Evolutionary conservation across 2,329 filamentous ascomycete species (phyloP).

Genomic region (Aureobasidium namibiae): DNA sequence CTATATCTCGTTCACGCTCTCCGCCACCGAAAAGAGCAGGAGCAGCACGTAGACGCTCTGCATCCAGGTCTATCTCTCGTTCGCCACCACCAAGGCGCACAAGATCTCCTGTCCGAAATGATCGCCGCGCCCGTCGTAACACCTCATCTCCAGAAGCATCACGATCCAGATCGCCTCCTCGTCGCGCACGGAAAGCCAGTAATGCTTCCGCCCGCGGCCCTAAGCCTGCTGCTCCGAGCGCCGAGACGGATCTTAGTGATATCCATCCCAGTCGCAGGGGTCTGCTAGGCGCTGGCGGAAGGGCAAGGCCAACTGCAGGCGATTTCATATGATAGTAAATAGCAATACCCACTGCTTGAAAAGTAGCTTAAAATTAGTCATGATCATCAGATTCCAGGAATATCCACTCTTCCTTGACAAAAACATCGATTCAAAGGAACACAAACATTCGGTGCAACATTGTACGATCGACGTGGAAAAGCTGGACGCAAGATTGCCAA

Average conservation of each 20-base stretch:
- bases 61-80: constrained; percentile 11
- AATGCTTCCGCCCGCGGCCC: constrained; percentile 1
- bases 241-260: constrained; percentile 23
- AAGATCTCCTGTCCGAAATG: constrained; percentile 2
- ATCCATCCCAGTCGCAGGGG: constrained; percentile 29
- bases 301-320: constrained; percentile 13
- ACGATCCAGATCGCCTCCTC: constrained; percentile 10
- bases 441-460: background rate
- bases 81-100: constrained; percentile 15
- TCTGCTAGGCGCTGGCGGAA: constrained; percentile 20
- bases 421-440: background rate
- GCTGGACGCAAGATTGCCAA: background rate
- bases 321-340: constrained; percentile 11
- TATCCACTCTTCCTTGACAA: background rate
- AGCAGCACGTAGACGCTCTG: constrained; percentile 9
- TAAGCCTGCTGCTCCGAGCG: background rate
- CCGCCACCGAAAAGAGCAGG: constrained; percentile 8
- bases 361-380: background rate
- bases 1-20: background rate
- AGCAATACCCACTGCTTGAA: constrained; percentile 3
- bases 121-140: constrained; percentile 5
- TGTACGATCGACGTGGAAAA: background rate
- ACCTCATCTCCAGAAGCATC: constrained; percentile 6
- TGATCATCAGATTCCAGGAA: background rate
- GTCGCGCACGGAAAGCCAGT: background rate